These are phyloP conservation scores for Ascoidea asiatica DNA, from an alignment of 805 yeast species.

Conservation along the genomic window DNA sequence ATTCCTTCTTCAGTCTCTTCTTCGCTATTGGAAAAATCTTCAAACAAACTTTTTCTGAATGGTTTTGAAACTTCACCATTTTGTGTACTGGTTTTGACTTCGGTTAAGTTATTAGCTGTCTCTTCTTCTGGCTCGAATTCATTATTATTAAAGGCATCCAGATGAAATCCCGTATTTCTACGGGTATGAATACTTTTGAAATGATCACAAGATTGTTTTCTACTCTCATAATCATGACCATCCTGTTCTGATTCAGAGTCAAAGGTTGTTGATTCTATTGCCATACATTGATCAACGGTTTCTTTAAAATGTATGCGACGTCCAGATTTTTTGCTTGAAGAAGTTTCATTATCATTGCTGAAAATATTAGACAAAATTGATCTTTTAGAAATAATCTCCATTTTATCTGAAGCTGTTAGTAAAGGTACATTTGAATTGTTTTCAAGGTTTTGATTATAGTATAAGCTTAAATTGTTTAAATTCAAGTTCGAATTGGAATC, in stretches of 20 bases:
- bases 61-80: neutral
- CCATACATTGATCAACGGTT: slow-evolving; percentile 89
- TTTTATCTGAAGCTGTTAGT: neutral
- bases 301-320: slow-evolving; percentile 89
- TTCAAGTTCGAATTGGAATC: too few relatives aligned
- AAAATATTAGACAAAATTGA: slow-evolving; percentile 9
- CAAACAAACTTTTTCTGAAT: slow-evolving; percentile 1
- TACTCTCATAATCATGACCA: slow-evolving; percentile 23
- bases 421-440: neutral
- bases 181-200: too few relatives aligned
- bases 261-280: slow-evolving; percentile 36
- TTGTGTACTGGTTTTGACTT: neutral
- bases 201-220: too few relatives aligned
- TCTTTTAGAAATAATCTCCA: too few relatives aligned
- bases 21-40: neutral
- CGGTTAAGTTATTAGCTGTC: slow-evolving; percentile 5
- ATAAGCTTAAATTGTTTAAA: too few relatives aligned
- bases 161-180: too few relatives aligned
- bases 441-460: neutral
- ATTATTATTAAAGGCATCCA: slow-evolving; percentile 10
- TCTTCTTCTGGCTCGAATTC: slow-evolving; percentile 19
- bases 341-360: slow-evolving; percentile 2
- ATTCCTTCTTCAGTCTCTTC: slow-evolving; percentile 11
- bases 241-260: slow-evolving; percentile 14
- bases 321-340: slow-evolving; percentile 10